Conservation (phyloP, 176 grass and related monocot species). For the Paspalum vaginatum region DNA sequence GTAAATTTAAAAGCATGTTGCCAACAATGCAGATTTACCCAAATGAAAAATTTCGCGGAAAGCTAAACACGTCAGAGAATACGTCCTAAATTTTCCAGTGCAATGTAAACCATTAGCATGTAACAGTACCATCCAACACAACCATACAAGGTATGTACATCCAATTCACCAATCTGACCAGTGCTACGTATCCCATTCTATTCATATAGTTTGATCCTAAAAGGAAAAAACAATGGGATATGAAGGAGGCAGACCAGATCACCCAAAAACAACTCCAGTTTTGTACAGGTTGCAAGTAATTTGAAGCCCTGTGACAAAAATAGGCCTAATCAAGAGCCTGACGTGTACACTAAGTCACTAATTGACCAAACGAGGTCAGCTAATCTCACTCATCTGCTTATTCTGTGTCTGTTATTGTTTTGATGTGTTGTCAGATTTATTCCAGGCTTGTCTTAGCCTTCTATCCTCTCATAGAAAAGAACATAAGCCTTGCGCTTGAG, state of each 20-base stretch:
- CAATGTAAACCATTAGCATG: neutral
- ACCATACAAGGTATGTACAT: neutral
- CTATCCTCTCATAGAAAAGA: slow-evolving; percentile 79
- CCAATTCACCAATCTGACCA: neutral
- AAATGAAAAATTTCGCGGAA: too few species aligned
- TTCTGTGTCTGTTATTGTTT: neutral
- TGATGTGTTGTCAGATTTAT: neutral
- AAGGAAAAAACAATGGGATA: neutral
- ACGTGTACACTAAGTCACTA: slow-evolving; percentile 23
- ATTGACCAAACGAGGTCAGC: neutral
- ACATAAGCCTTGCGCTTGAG: slow-evolving; percentile 60
- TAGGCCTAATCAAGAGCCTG: neutral
- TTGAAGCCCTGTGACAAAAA: slow-evolving; percentile 21
- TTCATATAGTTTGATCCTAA: slow-evolving; percentile 1
- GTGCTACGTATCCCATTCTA: neutral
- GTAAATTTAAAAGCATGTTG: too few species aligned
- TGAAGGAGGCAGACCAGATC: neutral
- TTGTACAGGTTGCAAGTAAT: neutral
- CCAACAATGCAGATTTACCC: too few species aligned
- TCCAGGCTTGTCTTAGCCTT: slow-evolving; percentile 14
- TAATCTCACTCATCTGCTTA: neutral
- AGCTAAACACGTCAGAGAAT: too few species aligned
- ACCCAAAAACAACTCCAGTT: neutral
- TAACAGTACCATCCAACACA: neutral
- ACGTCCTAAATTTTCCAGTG: neutral